Percentiles rank a stretch among this genome's conserved stretches.
These are phyloP conservation scores for Suhomyces sp. DNA, from an alignment of 805 yeast species.

Conservation along the genomic window DNA sequence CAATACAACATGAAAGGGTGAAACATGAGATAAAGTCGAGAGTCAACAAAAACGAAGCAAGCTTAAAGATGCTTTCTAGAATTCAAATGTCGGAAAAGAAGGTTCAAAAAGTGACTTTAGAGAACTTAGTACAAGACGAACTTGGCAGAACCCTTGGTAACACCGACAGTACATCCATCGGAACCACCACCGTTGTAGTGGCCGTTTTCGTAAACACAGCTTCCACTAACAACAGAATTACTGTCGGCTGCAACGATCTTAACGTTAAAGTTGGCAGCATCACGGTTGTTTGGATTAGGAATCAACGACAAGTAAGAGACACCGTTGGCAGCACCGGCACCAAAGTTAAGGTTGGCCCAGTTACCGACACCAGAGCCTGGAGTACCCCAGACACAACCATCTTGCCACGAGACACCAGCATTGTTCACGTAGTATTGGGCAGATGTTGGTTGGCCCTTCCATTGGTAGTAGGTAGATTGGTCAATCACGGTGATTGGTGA, in stretches of 20 bases:
- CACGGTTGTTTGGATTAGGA: constrained; percentile 88
- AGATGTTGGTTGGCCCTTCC: constrained; percentile 82
- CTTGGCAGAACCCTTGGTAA: constrained; percentile 78
- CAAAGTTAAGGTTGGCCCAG: constrained; percentile 97
- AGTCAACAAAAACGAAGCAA: too few species aligned
- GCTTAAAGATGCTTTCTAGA: too few species aligned
- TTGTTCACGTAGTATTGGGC: constrained; percentile 97
- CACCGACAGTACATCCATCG: constrained; percentile 93
- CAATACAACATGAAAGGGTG: too few species aligned
- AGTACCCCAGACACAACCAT: constrained; percentile 94
- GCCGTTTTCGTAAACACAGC: constrained; percentile 81
- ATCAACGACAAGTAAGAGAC: constrained; percentile 82
- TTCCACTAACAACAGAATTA: constrained; percentile 53
- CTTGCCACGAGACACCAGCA: constrained; percentile 86
- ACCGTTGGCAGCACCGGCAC: constrained; percentile 76
- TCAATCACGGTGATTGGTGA: constrained; percentile 78
- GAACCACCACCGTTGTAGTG: constrained; percentile 63
- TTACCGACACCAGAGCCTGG: constrained; percentile 81
- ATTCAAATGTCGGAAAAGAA: too few species aligned
- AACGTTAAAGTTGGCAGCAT: constrained; percentile 57
- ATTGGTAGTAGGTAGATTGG: constrained; percentile 70
- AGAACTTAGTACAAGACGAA: constrained; percentile 72
- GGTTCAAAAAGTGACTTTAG: too few species aligned
- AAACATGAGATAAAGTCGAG: too few species aligned
- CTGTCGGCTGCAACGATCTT: constrained; percentile 66